These are phyloP conservation scores for Triticum urartu DNA, from an alignment of 176 grass and related monocot species.

Conservation along the genomic window DNA sequence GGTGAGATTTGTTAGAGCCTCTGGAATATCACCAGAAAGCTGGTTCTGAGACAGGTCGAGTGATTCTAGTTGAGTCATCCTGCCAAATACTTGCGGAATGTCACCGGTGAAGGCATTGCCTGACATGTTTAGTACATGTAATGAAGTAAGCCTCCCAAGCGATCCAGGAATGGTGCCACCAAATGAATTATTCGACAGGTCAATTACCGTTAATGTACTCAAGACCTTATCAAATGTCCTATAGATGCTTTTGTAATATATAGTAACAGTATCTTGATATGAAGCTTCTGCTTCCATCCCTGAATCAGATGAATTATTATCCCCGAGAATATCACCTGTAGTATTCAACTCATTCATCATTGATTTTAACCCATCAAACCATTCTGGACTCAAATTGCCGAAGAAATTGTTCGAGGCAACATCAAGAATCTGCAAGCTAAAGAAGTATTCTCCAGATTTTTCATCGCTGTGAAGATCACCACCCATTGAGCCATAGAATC, in stretches of 20 bases:
- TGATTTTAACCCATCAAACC: not conserved
- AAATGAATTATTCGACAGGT: not conserved
- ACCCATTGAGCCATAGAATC: not conserved
- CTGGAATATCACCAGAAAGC: conserved; percentile 5
- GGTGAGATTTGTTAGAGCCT: conserved; percentile 21
- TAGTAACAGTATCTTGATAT: too few species aligned
- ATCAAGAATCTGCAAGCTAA: conserved; percentile 32
- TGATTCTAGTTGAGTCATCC: conserved; percentile 16
- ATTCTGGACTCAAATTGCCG: not conserved
- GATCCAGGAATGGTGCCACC: not conserved
- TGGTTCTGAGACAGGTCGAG: conserved; percentile 19
- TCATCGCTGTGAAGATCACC: not conserved
- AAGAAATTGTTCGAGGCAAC: conserved; percentile 23
- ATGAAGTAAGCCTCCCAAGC: not conserved
- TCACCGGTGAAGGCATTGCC: not conserved
- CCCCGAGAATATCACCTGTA: too few species aligned
- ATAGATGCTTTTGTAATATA: not conserved
- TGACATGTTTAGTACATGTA: not conserved
- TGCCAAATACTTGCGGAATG: not conserved
- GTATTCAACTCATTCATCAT: not conserved
- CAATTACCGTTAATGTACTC: not conserved
- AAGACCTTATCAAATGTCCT: not conserved
- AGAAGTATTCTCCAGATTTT: not conserved
- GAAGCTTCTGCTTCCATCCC: too few species aligned
- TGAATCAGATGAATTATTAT: too few species aligned